Conservation (phyloP, 2,329 filamentous ascomycete genomes). For the Talaromyces sp. region DNA sequence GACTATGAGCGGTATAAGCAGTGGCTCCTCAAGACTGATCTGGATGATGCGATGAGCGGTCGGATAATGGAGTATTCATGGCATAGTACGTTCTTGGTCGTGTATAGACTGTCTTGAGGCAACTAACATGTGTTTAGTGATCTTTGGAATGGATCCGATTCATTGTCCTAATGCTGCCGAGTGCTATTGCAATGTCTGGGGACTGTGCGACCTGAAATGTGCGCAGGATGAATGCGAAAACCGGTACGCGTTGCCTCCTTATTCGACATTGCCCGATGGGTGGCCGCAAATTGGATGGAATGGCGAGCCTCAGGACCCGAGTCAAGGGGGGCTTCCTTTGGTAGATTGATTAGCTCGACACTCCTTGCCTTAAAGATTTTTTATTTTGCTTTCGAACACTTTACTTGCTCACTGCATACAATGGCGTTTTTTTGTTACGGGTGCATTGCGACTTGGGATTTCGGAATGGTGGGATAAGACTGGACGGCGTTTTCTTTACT, state of each 20-base stretch:
- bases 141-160: constrained; percentile 56
- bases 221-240: constrained; percentile 48
- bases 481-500: neutral
- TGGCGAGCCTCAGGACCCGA: constrained; percentile 36
- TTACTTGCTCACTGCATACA: constrained; percentile 8
- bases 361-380: neutral
- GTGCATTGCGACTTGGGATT: constrained; percentile 2
- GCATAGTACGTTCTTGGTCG: constrained; percentile 47
- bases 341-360: neutral
- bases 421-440: constrained; percentile 7
- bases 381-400: neutral
- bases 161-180: constrained; percentile 60
- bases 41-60: constrained; percentile 51
- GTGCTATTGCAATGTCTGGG: constrained; percentile 67
- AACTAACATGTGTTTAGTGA: constrained; percentile 40
- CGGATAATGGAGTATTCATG: constrained; percentile 59
- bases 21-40: constrained; percentile 49
- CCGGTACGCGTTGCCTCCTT: constrained; percentile 59
- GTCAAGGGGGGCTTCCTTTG: constrained; percentile 26
- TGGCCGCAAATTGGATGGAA: constrained; percentile 61
- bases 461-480: neutral
- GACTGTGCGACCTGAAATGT: constrained; percentile 53
- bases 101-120: neutral
- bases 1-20: constrained; percentile 50
- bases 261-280: constrained; percentile 55